Conservation (phyloP, 2,329 filamentous ascomycete species). For the Aspergillus ustus region DNA sequence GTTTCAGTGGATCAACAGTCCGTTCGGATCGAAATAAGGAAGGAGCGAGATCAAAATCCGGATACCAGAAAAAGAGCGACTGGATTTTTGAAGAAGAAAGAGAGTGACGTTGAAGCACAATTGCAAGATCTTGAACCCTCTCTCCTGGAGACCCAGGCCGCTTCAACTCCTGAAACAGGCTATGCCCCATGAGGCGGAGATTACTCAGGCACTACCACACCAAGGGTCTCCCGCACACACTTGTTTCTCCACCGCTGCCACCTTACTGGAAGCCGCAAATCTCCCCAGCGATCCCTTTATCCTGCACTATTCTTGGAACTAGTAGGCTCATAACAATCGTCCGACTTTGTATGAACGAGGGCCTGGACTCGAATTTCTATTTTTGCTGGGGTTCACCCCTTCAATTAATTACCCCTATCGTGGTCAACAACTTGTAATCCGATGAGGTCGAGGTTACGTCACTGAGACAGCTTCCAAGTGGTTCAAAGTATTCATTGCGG, state of each 20-base stretch:
- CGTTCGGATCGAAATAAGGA: neutral
- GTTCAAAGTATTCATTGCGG: neutral
- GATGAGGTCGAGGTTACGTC: neutral
- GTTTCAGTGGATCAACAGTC: neutral
- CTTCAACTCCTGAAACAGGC: constrained; percentile 14
- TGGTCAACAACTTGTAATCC: neutral
- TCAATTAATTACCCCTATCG: neutral
- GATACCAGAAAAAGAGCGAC: neutral
- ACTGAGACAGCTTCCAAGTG: neutral
- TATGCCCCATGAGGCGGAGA: constrained; percentile 7
- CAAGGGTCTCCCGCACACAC: neutral
- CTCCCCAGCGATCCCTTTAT: constrained; percentile 19
- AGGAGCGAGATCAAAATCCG: neutral
- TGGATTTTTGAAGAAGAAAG: neutral
- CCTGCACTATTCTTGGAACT: constrained; percentile 19
- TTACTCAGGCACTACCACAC: constrained; percentile 12
- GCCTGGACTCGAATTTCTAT: constrained; percentile 8
- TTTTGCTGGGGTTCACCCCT: neutral
- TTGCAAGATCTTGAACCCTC: neutral
- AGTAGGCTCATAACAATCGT: constrained; percentile 8
- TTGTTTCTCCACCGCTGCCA: constrained; percentile 5
- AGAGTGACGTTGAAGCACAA: neutral
- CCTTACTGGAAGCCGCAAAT: constrained; percentile 11
- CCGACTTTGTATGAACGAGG: neutral
- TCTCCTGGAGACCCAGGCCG: neutral